These are phyloP conservation scores for Aspergillus latus DNA, from an alignment of 2,329 filamentous ascomycete genomes.

Conservation along the genomic window DNA sequence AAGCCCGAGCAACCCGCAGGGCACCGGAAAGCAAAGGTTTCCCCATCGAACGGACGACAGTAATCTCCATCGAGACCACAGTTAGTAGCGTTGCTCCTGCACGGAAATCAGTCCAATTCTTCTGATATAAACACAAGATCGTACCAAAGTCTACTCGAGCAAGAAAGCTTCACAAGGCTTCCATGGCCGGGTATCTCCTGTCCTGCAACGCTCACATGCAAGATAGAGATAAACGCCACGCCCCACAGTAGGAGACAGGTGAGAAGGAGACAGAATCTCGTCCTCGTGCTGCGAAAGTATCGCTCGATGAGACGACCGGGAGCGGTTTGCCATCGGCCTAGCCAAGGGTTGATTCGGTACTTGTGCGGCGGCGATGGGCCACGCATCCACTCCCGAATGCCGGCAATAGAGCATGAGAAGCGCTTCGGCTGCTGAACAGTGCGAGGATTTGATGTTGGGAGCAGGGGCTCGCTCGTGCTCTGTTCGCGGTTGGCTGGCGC, in stretches of 20 bases:
- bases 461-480: conserved; percentile 23
- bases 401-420: conserved; percentile 27
- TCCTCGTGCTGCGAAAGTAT: conserved; percentile 26
- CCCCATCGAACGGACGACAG: conserved; percentile 58
- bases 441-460: conserved; percentile 19
- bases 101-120: not conserved
- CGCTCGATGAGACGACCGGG: conserved; percentile 34
- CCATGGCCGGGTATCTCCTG: conserved; percentile 36
- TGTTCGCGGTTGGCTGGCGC: conserved; percentile 14
- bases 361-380: conserved; percentile 34
- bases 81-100: conserved; percentile 37
- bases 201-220: conserved; percentile 33
- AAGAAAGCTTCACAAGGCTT: conserved; percentile 37
- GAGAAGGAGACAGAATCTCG: conserved; percentile 29
- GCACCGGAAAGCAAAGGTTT: conserved; percentile 57
- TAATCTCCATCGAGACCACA: conserved; percentile 59
- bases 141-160: conserved; percentile 38
- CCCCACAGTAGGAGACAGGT: conserved; percentile 33
- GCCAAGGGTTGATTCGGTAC: conserved; percentile 37
- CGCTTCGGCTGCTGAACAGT: conserved; percentile 6
- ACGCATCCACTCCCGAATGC: conserved; percentile 29
- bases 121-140: conserved; percentile 38
- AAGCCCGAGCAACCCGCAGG: conserved; percentile 57
- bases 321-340: conserved; percentile 34
- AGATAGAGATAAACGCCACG: conserved; percentile 31